Percentiles rank a stretch among this genome's conserved stretches.
Evolutionary conservation across 2,329 filamentous ascomycete genomes (phyloP).

Genomic region (Calonectria crousiana): DNA sequence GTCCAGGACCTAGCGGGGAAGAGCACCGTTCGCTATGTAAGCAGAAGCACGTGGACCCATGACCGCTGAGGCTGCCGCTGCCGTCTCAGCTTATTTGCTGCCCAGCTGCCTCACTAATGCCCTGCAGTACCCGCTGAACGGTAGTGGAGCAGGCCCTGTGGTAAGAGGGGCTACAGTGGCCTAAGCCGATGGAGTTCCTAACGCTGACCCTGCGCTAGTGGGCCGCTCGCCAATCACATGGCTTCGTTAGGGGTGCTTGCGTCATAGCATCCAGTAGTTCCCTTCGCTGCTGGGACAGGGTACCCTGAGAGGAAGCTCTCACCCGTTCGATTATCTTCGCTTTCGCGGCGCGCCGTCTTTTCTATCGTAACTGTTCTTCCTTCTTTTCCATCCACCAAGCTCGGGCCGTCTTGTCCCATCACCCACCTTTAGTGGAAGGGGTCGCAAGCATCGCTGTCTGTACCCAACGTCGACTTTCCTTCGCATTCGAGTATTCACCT

Average conservation of each 20-base stretch:
- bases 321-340: background rate
- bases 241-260: conserved; percentile 3
- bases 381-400: conserved; percentile 18
- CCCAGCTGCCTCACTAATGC: background rate
- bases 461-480: background rate
- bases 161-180: background rate
- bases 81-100: background rate
- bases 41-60: background rate
- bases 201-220: background rate
- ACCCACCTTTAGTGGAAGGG: conserved; percentile 8
- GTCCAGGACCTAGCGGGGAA: background rate
- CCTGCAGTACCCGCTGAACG: background rate
- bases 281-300: background rate
- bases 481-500: background rate
- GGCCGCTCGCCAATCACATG: conserved; percentile 4
- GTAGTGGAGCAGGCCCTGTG: background rate
- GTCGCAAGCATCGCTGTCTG: background rate
- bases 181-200: background rate
- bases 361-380: background rate
- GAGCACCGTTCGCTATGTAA: background rate
- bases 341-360: conserved; percentile 8
- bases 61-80: background rate
- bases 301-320: background rate
- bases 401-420: conserved; percentile 14
- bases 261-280: conserved; percentile 18